These are phyloP conservation scores for Rhinocladiella similis DNA, from an alignment of 2,329 filamentous ascomycete genomes.

Conservation along the genomic window DNA sequence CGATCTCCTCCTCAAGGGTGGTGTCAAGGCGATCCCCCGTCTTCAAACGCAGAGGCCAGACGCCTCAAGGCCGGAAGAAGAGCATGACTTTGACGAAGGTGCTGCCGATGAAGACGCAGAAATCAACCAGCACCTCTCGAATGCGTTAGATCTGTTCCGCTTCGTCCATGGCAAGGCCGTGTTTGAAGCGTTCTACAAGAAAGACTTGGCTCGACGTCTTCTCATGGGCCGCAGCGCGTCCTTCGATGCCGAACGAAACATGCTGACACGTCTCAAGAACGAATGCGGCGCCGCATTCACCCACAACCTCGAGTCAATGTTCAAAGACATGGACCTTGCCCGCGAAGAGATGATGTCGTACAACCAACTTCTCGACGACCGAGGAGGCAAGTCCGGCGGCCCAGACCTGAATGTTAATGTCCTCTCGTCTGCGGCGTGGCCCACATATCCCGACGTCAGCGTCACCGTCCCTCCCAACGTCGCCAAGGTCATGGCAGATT, in stretches of 20 bases:
- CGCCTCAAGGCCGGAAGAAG: conserved; percentile 58
- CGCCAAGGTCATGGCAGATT: conserved; percentile 72
- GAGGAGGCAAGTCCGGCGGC: conserved; percentile 52
- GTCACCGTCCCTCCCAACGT: conserved; percentile 76
- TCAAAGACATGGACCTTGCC: conserved; percentile 93
- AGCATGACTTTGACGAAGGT: conserved; percentile 57
- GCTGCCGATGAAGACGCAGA: conserved; percentile 71
- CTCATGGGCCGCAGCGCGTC: conserved; percentile 92
- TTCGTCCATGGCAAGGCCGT: conserved; percentile 97
- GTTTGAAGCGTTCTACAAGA: conserved; percentile 99
- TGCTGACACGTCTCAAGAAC: conserved; percentile 86
- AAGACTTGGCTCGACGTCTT: conserved; percentile 84
- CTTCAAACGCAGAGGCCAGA: conserved; percentile 58
- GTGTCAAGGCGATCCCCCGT: conserved; percentile 77
- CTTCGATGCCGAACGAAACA: conserved; percentile 91
- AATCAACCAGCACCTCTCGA: conserved; percentile 86
- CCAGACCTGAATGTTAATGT: conserved; percentile 84
- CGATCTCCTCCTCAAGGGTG: conserved; percentile 82
- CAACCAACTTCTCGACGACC: conserved; percentile 65
- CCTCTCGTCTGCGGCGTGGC: conserved; percentile 90
- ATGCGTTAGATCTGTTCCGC: conserved; percentile 89
- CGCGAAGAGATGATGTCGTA: conserved; percentile 92
- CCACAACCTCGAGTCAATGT: conserved; percentile 98
- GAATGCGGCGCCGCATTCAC: conserved; percentile 95
- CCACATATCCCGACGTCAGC: conserved; percentile 76